Evolutionary conservation across 495 filamentous ascomycete species (phyloP).

Genomic region (Penicillium crystallinum): DNA sequence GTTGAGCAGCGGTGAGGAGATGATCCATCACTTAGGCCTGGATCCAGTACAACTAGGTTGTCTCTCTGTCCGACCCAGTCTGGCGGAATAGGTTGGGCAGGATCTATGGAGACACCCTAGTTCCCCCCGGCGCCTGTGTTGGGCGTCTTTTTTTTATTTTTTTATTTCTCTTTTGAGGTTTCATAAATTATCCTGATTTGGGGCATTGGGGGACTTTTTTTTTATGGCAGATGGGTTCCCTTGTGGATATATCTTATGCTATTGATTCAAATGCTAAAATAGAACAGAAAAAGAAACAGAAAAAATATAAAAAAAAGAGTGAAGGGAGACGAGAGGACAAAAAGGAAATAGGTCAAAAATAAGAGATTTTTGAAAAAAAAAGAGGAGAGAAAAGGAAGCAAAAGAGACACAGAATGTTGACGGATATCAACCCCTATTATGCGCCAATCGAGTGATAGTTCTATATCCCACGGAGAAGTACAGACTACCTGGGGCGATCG

Average conservation of each 20-base stretch:
- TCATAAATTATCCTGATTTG: no score
- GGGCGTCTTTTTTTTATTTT: neutral
- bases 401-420: neutral
- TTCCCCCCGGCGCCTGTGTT: conserved; percentile 2
- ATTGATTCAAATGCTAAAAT: neutral
- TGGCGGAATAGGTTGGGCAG: conserved; percentile 26
- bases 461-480: no score
- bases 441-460: neutral
- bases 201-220: no score
- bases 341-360: no score
- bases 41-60: conserved; percentile 12
- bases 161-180: neutral
- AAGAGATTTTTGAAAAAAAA: no score
- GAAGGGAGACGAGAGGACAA: neutral
- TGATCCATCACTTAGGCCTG: conserved; percentile 24
- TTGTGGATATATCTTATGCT: no score
- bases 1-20: conserved; percentile 27
- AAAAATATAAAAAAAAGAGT: neutral
- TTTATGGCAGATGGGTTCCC: no score
- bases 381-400: neutral
- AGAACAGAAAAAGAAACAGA: neutral
- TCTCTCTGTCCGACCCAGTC: conserved; percentile 23
- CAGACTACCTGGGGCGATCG: conserved; percentile 12
- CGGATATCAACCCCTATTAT: neutral
- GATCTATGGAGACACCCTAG: conserved; percentile 8